phyloP scores from a whole-genome alignment of 352 stramenopile species.

The Albugo laibachii region DNA sequence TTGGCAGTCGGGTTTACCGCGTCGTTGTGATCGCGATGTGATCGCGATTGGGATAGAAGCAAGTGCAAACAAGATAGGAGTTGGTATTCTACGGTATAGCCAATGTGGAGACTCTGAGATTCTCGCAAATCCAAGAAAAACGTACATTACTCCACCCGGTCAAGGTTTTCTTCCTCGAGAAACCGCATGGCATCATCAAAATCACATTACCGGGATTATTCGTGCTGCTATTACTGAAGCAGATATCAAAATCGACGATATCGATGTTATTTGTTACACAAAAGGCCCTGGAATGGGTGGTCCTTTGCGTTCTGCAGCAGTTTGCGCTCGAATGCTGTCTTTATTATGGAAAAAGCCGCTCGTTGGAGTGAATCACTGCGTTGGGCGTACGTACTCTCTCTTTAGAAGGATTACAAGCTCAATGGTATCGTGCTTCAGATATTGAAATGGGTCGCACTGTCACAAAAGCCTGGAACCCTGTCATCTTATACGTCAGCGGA shows the following conservation, averaged over 20 bases:
- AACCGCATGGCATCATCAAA: slow-evolving; percentile 98
- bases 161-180: slow-evolving; percentile 96
- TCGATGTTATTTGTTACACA: slow-evolving; percentile 91
- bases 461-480: slow-evolving; percentile 87
- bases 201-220: slow-evolving; percentile 90
- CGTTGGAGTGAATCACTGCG: slow-evolving; percentile 98
- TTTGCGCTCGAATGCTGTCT: slow-evolving; percentile 88
- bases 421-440: slow-evolving; percentile 22
- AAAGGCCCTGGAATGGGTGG: slow-evolving; percentile 97
- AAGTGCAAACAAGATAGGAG: slow-evolving; percentile 95
- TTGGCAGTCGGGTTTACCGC: too few relatives aligned
- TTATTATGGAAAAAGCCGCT: slow-evolving; percentile 92
- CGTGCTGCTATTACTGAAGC: slow-evolving; percentile 87
- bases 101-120: slow-evolving; percentile 78
- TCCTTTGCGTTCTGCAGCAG: slow-evolving; percentile 89
- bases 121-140: slow-evolving; percentile 97
- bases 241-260: slow-evolving; percentile 53
- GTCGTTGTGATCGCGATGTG: slow-evolving; percentile 17
- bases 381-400: slow-evolving; percentile 70
- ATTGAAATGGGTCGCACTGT: slow-evolving; percentile 99
- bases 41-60: slow-evolving; percentile 96
- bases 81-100: slow-evolving; percentile 66
- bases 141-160: slow-evolving; percentile 94
- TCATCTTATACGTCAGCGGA: slow-evolving; percentile 98
- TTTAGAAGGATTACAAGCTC: background rate